Base-by-base conservation (phyloP, 192 early-diverging fungal genomes). In the Chytriomyces confervae region DNA sequence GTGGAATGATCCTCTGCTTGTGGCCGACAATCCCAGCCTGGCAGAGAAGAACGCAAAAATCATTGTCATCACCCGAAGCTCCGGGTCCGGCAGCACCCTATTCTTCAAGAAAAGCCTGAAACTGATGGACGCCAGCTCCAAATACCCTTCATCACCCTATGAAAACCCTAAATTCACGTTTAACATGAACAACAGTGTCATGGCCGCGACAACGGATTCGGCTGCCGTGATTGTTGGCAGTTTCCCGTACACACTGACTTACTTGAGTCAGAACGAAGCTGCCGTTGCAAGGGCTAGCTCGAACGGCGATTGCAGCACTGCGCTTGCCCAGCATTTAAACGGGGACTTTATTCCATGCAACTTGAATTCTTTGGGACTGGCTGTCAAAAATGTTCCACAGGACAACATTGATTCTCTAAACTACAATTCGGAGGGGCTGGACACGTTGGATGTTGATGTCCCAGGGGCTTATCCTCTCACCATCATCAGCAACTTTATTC, bases 401-500 rank as follows among this genome's bases (percentile, higher is more conserved):
- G 44, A 9, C 29, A 46, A 68, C 8, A 11, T 68, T n/a, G 5
- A 44, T n/a, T 46, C 11, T 11, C 44, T 68, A 8, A 45, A 45
- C 44, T 16, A 47, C n/a, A n/a, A 23, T 5, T 16, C 44, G 20
- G 11, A 29, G 8, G 53, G 53, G 20, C 27, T 68, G 8, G 0
- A 8, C 45, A 20, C 10, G 11, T 43, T 76, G n/a, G 75, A 67
- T 24, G 5, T 48, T 6, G 3, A 45, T 16, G 49, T 53, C n/a
- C 16, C 24, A 5, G 75, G 64, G 27, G 75, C 65, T 7, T 76
- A 76, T 44, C 75, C 75, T 0, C 43, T 66, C 36, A 36, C 75
- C 62, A 29, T 76, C 13, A 49, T 76, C 13, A 27, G 47, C 16
- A 76, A 76, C 45, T 48, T 67, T 60, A 45, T 76, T 45, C 47